Evolutionary conservation across 768 basidiomycete species (phyloP).

Genomic region (Sistotremastrum niveocremeum): DNA sequence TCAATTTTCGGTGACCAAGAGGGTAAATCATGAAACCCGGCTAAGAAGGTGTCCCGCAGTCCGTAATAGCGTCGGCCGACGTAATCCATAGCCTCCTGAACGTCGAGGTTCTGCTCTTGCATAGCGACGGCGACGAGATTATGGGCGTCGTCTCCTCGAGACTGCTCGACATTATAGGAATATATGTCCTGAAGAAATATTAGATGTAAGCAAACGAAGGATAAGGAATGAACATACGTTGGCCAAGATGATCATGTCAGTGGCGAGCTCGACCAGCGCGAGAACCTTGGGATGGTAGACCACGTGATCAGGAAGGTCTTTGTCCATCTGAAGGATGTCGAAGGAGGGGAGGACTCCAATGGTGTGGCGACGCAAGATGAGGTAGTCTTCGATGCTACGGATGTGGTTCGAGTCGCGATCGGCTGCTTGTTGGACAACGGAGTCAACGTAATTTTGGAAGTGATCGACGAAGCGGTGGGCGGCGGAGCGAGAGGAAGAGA

Average conservation of each 20-base stretch:
- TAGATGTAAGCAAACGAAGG: background rate
- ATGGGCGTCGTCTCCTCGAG: constrained; percentile 48
- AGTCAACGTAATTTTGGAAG: constrained; percentile 42
- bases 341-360: constrained; percentile 55
- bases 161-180: constrained; percentile 63
- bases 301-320: constrained; percentile 51
- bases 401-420: constrained; percentile 44
- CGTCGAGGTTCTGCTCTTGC: constrained; percentile 34
- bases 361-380: constrained; percentile 49
- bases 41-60: constrained; percentile 37
- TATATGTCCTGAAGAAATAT: constrained; percentile 40
- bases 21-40: constrained; percentile 30
- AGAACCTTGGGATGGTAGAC: constrained; percentile 42
- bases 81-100: constrained; percentile 48
- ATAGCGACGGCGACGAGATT: constrained; percentile 61
- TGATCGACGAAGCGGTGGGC: constrained; percentile 36
- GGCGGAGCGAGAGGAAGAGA: constrained; percentile 30
- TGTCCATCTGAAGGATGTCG: constrained; percentile 44
- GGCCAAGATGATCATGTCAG: constrained; percentile 56
- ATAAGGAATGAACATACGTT: constrained; percentile 34
- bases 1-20: constrained; percentile 38
- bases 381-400: constrained; percentile 40
- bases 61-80: constrained; percentile 36
- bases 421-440: constrained; percentile 46
- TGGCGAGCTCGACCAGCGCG: constrained; percentile 41